phyloP scores from a whole-genome alignment of 2,329 filamentous ascomycete genomes.

The Ustulina deusta region DNA sequence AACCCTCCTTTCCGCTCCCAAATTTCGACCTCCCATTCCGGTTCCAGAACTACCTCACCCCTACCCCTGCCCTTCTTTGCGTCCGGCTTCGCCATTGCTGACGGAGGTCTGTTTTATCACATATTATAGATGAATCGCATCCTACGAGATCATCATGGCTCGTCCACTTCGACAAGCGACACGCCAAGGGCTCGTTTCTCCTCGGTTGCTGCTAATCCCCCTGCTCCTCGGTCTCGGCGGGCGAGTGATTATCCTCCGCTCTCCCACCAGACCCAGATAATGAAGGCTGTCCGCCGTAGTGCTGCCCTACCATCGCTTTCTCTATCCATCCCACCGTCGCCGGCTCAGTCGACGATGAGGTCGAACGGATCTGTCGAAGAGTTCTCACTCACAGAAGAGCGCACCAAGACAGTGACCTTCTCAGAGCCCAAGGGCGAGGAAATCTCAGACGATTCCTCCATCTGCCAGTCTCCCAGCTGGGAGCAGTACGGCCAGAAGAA shows the following conservation, averaged over 20 bases:
- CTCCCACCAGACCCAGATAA: conserved; percentile 52
- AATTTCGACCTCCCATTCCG: conserved; percentile 25
- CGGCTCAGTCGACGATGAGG: conserved; percentile 41
- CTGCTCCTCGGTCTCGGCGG: conserved; percentile 50
- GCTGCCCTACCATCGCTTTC: conserved; percentile 51
- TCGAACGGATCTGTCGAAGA: conserved; percentile 40
- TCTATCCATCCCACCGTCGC: conserved; percentile 50
- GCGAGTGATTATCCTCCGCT: conserved; percentile 50
- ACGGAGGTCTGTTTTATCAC: conserved; percentile 46
- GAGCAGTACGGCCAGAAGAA: conserved; percentile 67
- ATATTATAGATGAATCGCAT: conserved; percentile 55
- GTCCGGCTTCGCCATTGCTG: conserved; percentile 46
- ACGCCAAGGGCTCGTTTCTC: conserved; percentile 48
- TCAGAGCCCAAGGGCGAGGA: conserved; percentile 51
- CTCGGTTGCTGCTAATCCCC: conserved; percentile 47
- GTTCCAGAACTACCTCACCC: conserved; percentile 35
- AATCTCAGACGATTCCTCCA: conserved; percentile 61
- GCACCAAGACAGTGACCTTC: conserved; percentile 57
- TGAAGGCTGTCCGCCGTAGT: conserved; percentile 51
- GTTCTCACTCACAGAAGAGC: conserved; percentile 43
- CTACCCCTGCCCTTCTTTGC: conserved; percentile 42
- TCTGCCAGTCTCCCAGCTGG: conserved; percentile 73
- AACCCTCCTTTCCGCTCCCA: conserved; percentile 43
- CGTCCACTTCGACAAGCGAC: conserved; percentile 45
- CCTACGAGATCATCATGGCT: conserved; percentile 49